Evolutionary conservation across 495 filamentous ascomycete species (phyloP), one percentile per base, ranked within the genome.

Genomic region (Penicillium malachiteum): DNA sequence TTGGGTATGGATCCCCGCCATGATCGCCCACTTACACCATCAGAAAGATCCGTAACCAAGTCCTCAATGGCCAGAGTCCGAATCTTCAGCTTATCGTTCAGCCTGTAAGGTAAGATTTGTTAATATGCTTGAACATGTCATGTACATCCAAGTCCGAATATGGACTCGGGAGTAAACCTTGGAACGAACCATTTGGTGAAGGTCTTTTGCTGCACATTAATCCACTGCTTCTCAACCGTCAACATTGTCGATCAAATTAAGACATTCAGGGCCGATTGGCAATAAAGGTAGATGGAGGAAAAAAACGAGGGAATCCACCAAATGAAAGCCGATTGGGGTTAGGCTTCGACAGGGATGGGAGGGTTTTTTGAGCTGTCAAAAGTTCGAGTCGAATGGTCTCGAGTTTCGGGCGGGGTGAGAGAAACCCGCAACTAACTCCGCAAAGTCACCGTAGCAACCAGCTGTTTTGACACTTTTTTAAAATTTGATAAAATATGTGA

Each of bases 181-280:
- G 31, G 45, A 42, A 67, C 80, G 50, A 65, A 91, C 90, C 94
- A 97, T 86, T 97, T 97, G 16, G 92, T 96, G 71, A 97, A 97
- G n/a, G 94, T 98, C 83, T 97, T 98, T 71, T 97, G 88, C 77
- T 97, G 93, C 66, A 96, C 92, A 65, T 86, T 90, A 66, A 97
- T 86, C 93, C 93, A 97, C 75, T 87, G 87, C 80, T 93, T 89
- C 78, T 96, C 84, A 62, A 84, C 78, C 70, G 80, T 72, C 71
- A 82, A 78, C 83, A 87, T 86, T 43, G 59, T 78, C 63, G 52
- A 63, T 55, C 51, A 57, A n/a, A 53, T 48, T 51, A 55, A 59
- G 55, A 67, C 71, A 75, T 75, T 51, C 70, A 73, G 82, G 66
- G 69, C 63, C 71, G 54, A 62, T 51, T 60, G 62, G 61, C 63